Evolutionary conservation across 2,329 filamentous ascomycete genomes (phyloP), one percentile per base, ranked within the genome.

Genomic region (Trichophyton simii): DNA sequence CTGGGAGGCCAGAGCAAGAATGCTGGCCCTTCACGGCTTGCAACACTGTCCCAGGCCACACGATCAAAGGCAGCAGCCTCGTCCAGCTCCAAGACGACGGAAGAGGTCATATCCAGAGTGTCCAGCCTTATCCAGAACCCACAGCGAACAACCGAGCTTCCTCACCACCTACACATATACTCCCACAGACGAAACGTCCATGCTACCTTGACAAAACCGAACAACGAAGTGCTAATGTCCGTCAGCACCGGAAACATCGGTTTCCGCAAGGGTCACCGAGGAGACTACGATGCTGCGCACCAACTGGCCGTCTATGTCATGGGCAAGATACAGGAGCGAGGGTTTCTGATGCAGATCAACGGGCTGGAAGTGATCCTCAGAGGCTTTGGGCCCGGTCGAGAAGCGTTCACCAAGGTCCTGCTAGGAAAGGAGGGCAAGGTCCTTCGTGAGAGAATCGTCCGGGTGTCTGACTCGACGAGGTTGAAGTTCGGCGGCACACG

Each of bases 401-500:
- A 97, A 69, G 94, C 94, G 1, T 87, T 91, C 60, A 86, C 86
- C 60, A 99, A 97, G 81, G 88, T 91, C 4, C 77, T 99, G 62
- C 77, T 99, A 74, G 91, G 92, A 41, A 85, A 81, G 22, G 92
- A 99, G 73, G 94, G 94, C 62, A 85, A 83, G 71, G 73, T 84
- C 68, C 76, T 97, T 66, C 83, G 90, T 67, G 78, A 82, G 36
- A 85, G 88, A 77, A 88, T 99, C 66, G 79, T 84, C 48, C 86
- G 85, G 68, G 87, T 99, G 64, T 85, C 88, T 36, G 94, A 99
- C 77, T 81, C 84, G 46, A 97, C 92, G 61, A 87, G 87, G 69
- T 76, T 97, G 75, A 99, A 99, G 80, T 96, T 97, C 80, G 94
- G 91, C 76, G 95, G 94, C 71, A 89, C 88, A 44, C 88, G 91